Evolutionary conservation across 768 basidiomycete genomes (phyloP).

Genomic region (Hygrocybe punicea): DNA sequence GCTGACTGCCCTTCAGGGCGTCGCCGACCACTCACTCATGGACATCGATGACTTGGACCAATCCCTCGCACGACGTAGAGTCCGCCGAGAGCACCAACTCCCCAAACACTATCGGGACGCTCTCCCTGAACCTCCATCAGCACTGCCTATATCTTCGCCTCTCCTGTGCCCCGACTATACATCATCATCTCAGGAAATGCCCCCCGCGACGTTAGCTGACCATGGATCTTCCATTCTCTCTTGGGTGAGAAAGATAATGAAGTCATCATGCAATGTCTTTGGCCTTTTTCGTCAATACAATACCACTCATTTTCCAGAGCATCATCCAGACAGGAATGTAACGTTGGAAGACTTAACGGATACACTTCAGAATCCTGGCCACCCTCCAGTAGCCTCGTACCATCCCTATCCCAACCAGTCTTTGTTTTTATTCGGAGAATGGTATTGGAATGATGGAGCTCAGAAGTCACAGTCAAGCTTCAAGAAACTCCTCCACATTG

Average conservation of each 20-base stretch:
- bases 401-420: neutral
- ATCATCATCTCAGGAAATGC: neutral
- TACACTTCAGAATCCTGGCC: neutral
- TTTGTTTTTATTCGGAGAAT: neutral
- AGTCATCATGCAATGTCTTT: neutral
- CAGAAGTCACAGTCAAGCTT: neutral
- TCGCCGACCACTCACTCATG: neutral
- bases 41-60: no score
- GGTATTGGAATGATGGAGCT: constrained; percentile 1
- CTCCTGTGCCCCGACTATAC: neutral
- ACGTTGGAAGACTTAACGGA: neutral
- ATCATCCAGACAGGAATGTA: neutral
- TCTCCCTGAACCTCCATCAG: neutral
- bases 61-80: neutral
- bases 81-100: neutral
- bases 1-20: neutral
- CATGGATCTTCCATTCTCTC: neutral
- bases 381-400: neutral
- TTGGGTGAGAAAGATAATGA: neutral
- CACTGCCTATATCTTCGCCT: neutral
- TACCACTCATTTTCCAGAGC: neutral
- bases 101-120: neutral
- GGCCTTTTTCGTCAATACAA: neutral
- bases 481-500: neutral
- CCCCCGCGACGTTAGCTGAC: neutral